phyloP scores from a whole-genome alignment of 495 filamentous ascomycete genomes.

The Oidiodendron maius region DNA sequence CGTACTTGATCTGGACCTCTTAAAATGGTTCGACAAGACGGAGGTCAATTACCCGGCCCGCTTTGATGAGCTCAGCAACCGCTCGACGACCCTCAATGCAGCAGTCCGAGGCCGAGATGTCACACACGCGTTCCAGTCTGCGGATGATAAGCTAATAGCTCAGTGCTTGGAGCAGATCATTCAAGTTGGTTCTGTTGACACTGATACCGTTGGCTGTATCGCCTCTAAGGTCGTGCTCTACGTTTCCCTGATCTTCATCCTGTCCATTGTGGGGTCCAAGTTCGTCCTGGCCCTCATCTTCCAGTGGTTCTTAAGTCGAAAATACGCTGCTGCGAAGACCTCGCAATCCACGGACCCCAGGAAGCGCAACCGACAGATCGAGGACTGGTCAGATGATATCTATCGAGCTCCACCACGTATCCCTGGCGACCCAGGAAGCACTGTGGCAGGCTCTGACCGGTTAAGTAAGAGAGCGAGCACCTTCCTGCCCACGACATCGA shows the following conservation, averaged over 20 bases:
- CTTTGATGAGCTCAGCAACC: constrained; percentile 71
- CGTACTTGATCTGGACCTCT: constrained; percentile 86
- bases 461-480: constrained; percentile 73
- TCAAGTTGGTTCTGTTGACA: constrained; percentile 93
- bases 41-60: constrained; percentile 73
- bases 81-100: constrained; percentile 47
- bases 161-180: constrained; percentile 87
- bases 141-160: constrained; percentile 70
- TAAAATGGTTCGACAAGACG: constrained; percentile 81
- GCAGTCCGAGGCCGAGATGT: constrained; percentile 82
- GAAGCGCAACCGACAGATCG: constrained; percentile 86
- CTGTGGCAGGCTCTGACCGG: constrained; percentile 55
- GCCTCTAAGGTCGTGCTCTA: constrained; percentile 97
- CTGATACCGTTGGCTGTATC: constrained; percentile 94
- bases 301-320: constrained; percentile 87
- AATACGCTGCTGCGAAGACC: constrained; percentile 73
- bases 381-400: constrained; percentile 98
- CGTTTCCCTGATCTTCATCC: constrained; percentile 85
- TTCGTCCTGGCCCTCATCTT: constrained; percentile 89
- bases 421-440: constrained; percentile 56
- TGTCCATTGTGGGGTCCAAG: constrained; percentile 80
- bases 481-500: constrained; percentile 78
- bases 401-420: constrained; percentile 83
- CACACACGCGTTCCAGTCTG: constrained; percentile 76
- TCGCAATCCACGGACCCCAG: constrained; percentile 63